Conservation (phyloP, 208 protist genomes). For the Leishmania mexicana region DNA sequence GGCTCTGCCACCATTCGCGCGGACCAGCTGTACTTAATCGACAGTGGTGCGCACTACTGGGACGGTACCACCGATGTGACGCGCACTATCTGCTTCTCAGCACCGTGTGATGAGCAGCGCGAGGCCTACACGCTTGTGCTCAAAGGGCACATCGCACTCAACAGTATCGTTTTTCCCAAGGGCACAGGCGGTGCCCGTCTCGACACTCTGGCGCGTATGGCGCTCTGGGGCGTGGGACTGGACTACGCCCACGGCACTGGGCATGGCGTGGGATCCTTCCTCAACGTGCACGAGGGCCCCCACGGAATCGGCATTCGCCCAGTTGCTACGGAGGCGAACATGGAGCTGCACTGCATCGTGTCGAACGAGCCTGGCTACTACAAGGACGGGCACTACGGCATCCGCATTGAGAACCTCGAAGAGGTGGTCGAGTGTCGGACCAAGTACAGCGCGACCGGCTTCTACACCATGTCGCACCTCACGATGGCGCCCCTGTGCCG, state of each 20-base stretch:
- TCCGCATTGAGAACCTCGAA: conserved; percentile 98
- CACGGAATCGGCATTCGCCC: conserved; percentile 72
- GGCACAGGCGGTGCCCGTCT: conserved; percentile 80
- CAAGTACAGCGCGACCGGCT: conserved; percentile 57
- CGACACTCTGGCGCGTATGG: conserved; percentile 89
- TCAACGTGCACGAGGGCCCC: conserved; percentile 97
- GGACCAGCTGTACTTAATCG: conserved; percentile 93
- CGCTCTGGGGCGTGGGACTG: conserved; percentile 93
- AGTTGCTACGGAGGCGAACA: conserved; percentile 46
- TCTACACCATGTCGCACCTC: conserved; percentile 79
- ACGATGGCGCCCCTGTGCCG: conserved; percentile 91
- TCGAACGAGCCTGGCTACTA: conserved; percentile 98
- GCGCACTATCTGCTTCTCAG: conserved; percentile 94
- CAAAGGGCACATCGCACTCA: conserved; percentile 94
- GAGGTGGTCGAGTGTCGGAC: conserved; percentile 72
- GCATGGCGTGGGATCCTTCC: conserved; percentile 97
- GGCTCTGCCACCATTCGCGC: conserved; percentile 63
- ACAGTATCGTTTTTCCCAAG: conserved; percentile 85
- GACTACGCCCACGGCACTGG: conserved; percentile 97
- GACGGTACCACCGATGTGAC: conserved; percentile 98
- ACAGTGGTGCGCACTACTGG: conserved; percentile 96
- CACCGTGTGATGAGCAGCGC: conserved; percentile 61
- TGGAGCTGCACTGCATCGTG: conserved; percentile 72
- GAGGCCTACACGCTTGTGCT: conserved; percentile 96
- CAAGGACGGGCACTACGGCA: conserved; percentile 96